Evolutionary conservation across 2,329 filamentous ascomycete genomes (phyloP).

Genomic region (Piedraia hortae): DNA sequence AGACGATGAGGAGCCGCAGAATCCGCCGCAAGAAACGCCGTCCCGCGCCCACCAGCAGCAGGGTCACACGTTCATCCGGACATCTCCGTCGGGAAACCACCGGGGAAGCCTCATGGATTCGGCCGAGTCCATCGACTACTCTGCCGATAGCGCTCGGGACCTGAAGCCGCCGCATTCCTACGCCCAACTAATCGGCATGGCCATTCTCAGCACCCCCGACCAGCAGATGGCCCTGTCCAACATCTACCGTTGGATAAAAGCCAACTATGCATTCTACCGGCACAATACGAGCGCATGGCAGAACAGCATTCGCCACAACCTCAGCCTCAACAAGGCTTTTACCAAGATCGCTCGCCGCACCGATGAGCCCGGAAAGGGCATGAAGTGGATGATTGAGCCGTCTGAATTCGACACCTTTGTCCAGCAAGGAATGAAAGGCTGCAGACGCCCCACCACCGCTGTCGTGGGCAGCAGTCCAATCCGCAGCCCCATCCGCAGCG

Average conservation of each 20-base stretch:
- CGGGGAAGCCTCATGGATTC: constrained; percentile 25
- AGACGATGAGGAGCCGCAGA: constrained; percentile 7
- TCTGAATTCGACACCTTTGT: constrained; percentile 71
- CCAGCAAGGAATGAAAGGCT: constrained; percentile 29
- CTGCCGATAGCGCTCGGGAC: constrained; percentile 59
- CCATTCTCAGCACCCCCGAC: constrained; percentile 63
- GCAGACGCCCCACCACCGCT: constrained; percentile 15
- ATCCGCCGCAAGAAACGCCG: constrained; percentile 4
- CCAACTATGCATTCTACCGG: constrained; percentile 78
- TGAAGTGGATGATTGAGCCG: constrained; percentile 90
- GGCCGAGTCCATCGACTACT: constrained; percentile 40
- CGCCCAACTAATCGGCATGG: constrained; percentile 87
- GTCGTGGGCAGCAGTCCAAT: constrained; percentile 16
- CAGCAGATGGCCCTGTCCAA: constrained; percentile 74
- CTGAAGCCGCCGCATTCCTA: constrained; percentile 94
- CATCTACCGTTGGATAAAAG: constrained; percentile 83
- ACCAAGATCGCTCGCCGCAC: constrained; percentile 78
- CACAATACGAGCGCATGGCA: constrained; percentile 76
- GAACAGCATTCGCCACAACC: constrained; percentile 91
- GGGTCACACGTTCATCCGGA: constrained; percentile 13
- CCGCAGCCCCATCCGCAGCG: constrained; percentile 27
- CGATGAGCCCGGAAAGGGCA: constrained; percentile 90
- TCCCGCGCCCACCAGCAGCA: constrained; percentile 8
- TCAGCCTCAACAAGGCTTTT: constrained; percentile 85
- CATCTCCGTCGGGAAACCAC: constrained; percentile 20